Evolutionary conservation across 2,329 filamentous ascomycete genomes (phyloP).

Genomic region (Aspergillus vadensis): DNA sequence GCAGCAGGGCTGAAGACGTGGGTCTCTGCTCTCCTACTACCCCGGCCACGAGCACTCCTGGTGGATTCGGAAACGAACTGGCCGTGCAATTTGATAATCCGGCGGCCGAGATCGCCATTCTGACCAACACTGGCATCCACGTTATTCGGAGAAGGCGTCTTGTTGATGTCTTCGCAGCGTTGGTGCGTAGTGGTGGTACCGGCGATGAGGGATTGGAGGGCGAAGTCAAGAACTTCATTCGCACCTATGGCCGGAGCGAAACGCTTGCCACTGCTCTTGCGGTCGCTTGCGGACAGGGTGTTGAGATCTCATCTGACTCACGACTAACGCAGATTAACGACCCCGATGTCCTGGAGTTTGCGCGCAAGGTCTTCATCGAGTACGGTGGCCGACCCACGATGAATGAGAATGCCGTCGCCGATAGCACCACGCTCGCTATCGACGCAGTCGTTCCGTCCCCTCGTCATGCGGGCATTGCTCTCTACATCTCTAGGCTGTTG

Average conservation of each 20-base stretch:
- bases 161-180: conserved; percentile 87
- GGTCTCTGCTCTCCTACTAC: conserved; percentile 75
- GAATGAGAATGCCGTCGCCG: conserved; percentile 71
- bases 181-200: conserved; percentile 72
- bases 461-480: conserved; percentile 80
- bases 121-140: conserved; percentile 90
- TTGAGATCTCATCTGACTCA: conserved; percentile 72
- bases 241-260: conserved; percentile 83
- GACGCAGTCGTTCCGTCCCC: conserved; percentile 87
- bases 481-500: conserved; percentile 87
- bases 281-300: conserved; percentile 91
- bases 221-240: conserved; percentile 80
- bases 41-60: conserved; percentile 65
- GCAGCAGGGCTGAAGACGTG: conserved; percentile 73
- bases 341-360: conserved; percentile 80
- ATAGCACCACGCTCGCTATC: conserved; percentile 64
- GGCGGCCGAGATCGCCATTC: conserved; percentile 79
- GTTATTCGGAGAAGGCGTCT: conserved; percentile 79
- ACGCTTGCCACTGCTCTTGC: conserved; percentile 88
- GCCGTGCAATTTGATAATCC: conserved; percentile 91
- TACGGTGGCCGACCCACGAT: conserved; percentile 85
- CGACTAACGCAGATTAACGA: conserved; percentile 73
- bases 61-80: conserved; percentile 91
- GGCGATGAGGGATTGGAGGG: conserved; percentile 73
- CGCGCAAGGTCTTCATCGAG: conserved; percentile 85